Percentiles rank a stretch among this genome's conserved stretches.
phyloP scores from a whole-genome alignment of 148 eudicot genomes.

The Amaranthus palmeri region DNA sequence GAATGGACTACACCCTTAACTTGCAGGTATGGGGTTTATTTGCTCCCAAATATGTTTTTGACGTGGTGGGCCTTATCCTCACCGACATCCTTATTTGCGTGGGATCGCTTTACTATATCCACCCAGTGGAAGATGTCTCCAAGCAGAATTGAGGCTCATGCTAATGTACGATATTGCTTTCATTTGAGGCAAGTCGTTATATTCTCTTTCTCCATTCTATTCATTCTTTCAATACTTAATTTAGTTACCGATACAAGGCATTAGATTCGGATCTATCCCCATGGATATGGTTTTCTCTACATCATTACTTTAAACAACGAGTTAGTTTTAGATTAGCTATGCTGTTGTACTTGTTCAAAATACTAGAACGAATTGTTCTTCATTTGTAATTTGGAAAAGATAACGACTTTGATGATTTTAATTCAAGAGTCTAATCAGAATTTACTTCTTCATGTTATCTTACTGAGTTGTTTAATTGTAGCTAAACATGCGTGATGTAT shows the following conservation, averaged over 20 bases:
- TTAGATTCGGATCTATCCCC: not conserved
- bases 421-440: too few species aligned
- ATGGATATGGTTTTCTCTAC: not conserved
- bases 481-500: too few species aligned
- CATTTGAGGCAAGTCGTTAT: slow-evolving; percentile 1
- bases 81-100: slow-evolving; percentile 56
- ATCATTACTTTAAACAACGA: too few species aligned
- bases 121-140: slow-evolving; percentile 31
- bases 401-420: too few species aligned
- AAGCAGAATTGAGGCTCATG: slow-evolving; percentile 13
- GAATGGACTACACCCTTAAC: not conserved
- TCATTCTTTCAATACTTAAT: not conserved
- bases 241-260: not conserved
- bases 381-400: not conserved
- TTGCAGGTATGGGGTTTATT: slow-evolving; percentile 98
- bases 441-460: too few species aligned
- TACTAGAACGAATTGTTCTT: not conserved
- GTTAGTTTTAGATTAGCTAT: too few species aligned
- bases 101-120: slow-evolving; percentile 59
- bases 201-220: too few species aligned
- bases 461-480: too few species aligned
- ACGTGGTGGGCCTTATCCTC: slow-evolving; percentile 72
- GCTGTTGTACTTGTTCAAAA: not conserved
- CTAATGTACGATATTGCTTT: not conserved
- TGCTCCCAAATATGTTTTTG: slow-evolving; percentile 94